A percentile compares a stretch with the other conserved stretches of the same genome.
Evolutionary conservation across 352 stramenopile genomes (phyloP).

Genomic region (Pythium dissotocum): DNA sequence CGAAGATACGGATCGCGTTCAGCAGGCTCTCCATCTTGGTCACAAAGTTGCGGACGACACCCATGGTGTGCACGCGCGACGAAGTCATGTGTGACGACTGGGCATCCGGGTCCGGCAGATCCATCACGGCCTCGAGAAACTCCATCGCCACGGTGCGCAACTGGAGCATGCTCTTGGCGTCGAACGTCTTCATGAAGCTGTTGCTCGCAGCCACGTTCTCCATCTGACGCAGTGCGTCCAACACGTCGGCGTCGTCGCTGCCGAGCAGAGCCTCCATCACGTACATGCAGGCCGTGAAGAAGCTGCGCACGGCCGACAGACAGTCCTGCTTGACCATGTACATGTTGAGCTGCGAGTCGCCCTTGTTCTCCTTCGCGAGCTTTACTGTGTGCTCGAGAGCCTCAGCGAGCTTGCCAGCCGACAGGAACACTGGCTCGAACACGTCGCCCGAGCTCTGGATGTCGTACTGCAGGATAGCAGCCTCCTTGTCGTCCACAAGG

Average conservation of each 20-base stretch:
- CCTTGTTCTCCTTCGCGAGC: conserved; percentile 68
- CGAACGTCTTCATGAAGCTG: conserved; percentile 76
- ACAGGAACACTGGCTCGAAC: conserved; percentile 86
- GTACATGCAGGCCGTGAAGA: conserved; percentile 81
- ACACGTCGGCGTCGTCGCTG: conserved; percentile 76
- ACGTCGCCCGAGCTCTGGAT: conserved; percentile 85
- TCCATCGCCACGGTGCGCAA: conserved; percentile 44
- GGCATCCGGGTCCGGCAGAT: conserved; percentile 75
- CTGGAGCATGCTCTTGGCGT: conserved; percentile 58
- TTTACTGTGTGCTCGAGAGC: conserved; percentile 55
- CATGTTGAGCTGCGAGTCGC: conserved; percentile 77
- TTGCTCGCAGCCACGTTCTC: conserved; percentile 62
- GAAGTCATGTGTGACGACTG: conserved; percentile 68
- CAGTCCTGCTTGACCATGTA: conserved; percentile 80
- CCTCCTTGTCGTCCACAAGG: conserved; percentile 50
- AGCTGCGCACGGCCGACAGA: conserved; percentile 76
- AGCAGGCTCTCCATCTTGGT: conserved; percentile 83
- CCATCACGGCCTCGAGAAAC: conserved; percentile 77
- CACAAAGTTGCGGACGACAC: conserved; percentile 89
- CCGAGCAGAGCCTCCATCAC: conserved; percentile 71
- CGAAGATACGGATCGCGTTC: conserved; percentile 66
- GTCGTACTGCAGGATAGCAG: conserved; percentile 47
- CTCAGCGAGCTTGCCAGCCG: conserved; percentile 80
- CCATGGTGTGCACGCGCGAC: conserved; percentile 70
- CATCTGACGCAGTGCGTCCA: conserved; percentile 78